These are phyloP conservation scores for Prillingera fragicola DNA, from an alignment of 1,284 basidiomycete genomes.

Conservation along the genomic window DNA sequence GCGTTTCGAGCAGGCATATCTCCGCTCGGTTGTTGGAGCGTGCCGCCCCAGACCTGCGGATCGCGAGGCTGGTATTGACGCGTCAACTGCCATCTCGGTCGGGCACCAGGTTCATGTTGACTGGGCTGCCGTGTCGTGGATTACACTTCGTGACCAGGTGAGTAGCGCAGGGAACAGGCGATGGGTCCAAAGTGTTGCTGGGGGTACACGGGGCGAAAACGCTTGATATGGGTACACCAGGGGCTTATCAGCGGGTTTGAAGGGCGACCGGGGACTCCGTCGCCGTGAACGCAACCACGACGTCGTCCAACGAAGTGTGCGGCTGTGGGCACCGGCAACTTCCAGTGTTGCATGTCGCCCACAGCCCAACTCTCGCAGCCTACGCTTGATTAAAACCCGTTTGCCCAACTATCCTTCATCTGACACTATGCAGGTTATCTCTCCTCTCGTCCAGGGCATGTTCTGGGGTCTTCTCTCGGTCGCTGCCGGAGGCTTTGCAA, in stretches of 20 bases:
- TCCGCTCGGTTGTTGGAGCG: slow-evolving; percentile 31
- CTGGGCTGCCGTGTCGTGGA: slow-evolving; percentile 38
- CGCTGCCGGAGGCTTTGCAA: slow-evolving; percentile 8
- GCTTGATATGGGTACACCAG: too few species aligned
- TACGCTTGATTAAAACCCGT: too few species aligned
- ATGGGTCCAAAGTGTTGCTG: too few species aligned
- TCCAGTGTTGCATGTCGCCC: not conserved
- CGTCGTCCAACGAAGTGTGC: too few species aligned
- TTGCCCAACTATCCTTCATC: too few species aligned
- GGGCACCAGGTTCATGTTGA: slow-evolving; percentile 39
- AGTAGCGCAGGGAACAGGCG: slow-evolving; percentile 17
- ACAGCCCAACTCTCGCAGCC: not conserved
- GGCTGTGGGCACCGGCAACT: too few species aligned
- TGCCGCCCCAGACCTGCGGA: too few species aligned
- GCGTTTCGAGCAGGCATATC: slow-evolving; percentile 43
- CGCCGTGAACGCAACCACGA: too few species aligned
- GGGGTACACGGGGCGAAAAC: too few species aligned
- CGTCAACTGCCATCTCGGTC: slow-evolving; percentile 42
- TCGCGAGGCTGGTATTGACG: too few species aligned
- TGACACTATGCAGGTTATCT: slow-evolving; percentile 21
- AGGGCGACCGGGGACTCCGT: too few species aligned
- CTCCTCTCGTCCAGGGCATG: slow-evolving; percentile 42
- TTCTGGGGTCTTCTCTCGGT: slow-evolving; percentile 43
- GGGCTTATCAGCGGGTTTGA: too few species aligned
- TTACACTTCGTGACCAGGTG: slow-evolving; percentile 47